Base-by-base conservation (phyloP, 495 filamentous ascomycete genomes). In the Cladorrhinum samala region DNA sequence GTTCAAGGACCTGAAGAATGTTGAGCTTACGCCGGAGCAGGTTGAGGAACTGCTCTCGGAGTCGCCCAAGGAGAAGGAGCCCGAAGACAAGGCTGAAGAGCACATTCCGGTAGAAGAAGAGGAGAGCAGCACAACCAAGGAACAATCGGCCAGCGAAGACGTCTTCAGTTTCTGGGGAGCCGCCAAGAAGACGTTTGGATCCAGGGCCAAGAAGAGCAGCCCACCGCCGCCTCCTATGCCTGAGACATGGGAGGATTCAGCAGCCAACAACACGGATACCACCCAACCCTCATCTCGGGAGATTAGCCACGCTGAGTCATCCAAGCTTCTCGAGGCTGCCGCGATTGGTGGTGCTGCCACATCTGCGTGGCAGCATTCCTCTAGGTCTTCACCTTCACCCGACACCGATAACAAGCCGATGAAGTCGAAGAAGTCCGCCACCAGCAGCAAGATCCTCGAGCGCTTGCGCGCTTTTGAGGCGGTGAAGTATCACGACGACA, bases 391-490 rank as follows among this genome's bases (percentile, higher is more conserved):
- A 53, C 64, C 70, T 17, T 64, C 59, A 48, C 64, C 66, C 46
- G 65, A 65, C 36, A 33, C 57, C 17, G 49, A 52, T 20, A 66
- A n/a, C n/a, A n/a, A 67, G 60, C 61, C 66, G 51, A 69, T 55
- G 44, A 72, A 70, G 56, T 61, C 59, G 27, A 68, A 68, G 54
- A 78, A 75, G 64, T 62, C 71, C 24, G 69, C 72, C 39, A 61
- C 13, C 7, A 19, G 65, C 42, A 67, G 71, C 46, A 82, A 76
- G 63, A 72, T 82, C 65, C 71, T 76, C 40, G 74, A 79, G 41
- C 70, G 70, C 50, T 67, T 80, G 33, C 74, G 69, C 61, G 73
- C 78, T 30, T 82, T 79, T 59, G 75, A 80, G 65, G 59, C 70
- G 40, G 54, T 63, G 46, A 62, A 72, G 77, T 57, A 76, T 68